Evolutionary conservation across 441 rosid genomes (phyloP), one percentile per base, ranked within the genome.

Genomic region (Breynia disticha): DNA sequence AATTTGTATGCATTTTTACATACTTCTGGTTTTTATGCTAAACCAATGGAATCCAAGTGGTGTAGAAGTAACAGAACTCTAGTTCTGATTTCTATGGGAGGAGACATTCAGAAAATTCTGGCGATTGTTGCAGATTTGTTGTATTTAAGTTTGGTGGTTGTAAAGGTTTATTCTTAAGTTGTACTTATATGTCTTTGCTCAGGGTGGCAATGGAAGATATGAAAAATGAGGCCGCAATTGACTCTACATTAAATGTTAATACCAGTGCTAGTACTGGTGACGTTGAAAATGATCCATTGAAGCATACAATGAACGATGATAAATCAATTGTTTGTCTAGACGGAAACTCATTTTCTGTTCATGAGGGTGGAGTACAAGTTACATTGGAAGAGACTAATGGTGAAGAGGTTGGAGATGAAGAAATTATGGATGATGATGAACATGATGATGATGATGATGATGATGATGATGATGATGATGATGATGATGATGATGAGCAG

Each of bases 161-260:
- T 24, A 24, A 7, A 24, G 7, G 32, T 24, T 7, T 24, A 24
- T 24, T 3, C 32, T 24, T 3, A 24, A 24, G 32, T 24, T 24
- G 32, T 24, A 24, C 32, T 24, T 24, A 2, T 24, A 24, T 24
- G 32, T 24, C 32, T 24, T 24, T 24, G 32, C 32, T 7, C 32
- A 24, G 32, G 32, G 32, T 24, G 32, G 32, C 32, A 24, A 24
- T 65, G 67, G 61, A 56, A 60, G 70, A 39, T 21, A 55, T 32
- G 44, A 13, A 59, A 19, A 46, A 37, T 14, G 54, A 32, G 48
- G 57, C 15, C 53, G 50, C 22, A 52, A 16, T 16, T 37, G 46
- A 42, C 60, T 55, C 61, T 14, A 2, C 7, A 13, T 44, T 41
- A 43, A 46, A 44, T 13, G 16, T 16, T 28, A 37, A 22, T 18